Base-by-base conservation (phyloP, 2,329 filamentous ascomycete species). In the Hymenoscyphus linearis region DNA sequence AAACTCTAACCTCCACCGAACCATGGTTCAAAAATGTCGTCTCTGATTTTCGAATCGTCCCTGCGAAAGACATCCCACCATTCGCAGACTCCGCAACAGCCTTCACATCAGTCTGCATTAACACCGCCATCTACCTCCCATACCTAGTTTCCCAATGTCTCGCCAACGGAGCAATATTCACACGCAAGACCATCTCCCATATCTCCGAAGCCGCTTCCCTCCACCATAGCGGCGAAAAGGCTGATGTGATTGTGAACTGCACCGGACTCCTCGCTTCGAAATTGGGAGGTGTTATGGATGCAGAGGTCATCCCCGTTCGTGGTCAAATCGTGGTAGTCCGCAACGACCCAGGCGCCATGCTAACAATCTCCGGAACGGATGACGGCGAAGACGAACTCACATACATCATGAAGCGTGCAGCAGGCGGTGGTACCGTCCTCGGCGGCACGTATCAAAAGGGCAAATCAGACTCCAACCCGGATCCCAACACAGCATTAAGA, bases 101-200 rank as follows among this genome's bases (percentile, higher is more conserved):
- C 61, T 96, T 93, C 74, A 90, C 85, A 7, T 93, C 89, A 0
- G 86, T 96, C 40, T 96, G 92, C 76, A 93, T 96, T 74, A 97
- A 97, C 77, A 90, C 90, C 0, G 85, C 89, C 53, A 76, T 96
- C 59, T 97, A 96, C 75, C 83, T 96, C 1, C 85, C 90, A 3
- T 96, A 89, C 85, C 85, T 97, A 0, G 78, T 90, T 0, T 89
- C 89, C 0, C 87, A 93, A 76, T 95, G 90, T 73, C 80, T 89
- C 34, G 85, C 85, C 69, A 83, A 85, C 62, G 89, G 90, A 34
- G 88, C 90, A 10, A 78, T 84, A 0, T 78, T 93, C 70, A 82
- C 83, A 68, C 83, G 90, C 35, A 85, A 77, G 3, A 74, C 81
- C 1, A 74, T 92, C 57, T 75, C 77, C 25, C 89, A 96, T 73